Base-by-base conservation (phyloP, 1,284 basidiomycete genomes). In the Chalciporus sp. region DNA sequence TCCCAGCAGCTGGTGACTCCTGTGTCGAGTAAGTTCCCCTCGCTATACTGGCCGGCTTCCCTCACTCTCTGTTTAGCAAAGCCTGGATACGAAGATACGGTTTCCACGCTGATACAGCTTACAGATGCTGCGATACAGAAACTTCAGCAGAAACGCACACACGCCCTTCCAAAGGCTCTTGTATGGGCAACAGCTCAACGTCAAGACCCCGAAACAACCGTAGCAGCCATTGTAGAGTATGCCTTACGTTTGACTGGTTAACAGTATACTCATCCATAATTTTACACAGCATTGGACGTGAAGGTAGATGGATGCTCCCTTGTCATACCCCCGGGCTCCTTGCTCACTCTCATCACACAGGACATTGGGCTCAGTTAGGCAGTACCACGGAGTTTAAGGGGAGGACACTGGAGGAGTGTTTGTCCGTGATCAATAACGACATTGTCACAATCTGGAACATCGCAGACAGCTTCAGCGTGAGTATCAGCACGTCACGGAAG, bases 361-460 rank as follows among this genome's bases (percentile, higher is more conserved):
- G 28, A 31, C 26, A 54, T 19, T 55, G 53, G 53, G 26, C 33
- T 31, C 20, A 27, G 17, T 20, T 55, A 10, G 40, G 28, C 14
- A 40, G 44, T 7, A 31, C 27, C 14, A 54, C 51, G 4, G 14
- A 39, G 5, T 55, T 55, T 10, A 28, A 10, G 16, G 44, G 39
- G 14, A 43, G 29, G 16, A 27, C 35, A 3, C 16, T 54, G 39
- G 26, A 37, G 17, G 29, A 39, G 1, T 55, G 52, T 20, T 1
- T 43, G 20, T 55, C 53, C 10, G n/a, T 31, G n/a, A 47, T 55
- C 20, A 52, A 55, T 7, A 12, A 29, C 23, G 53, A 55, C 8
- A 55, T 55, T 17, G 35, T 55, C 35, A 14, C 40, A 20, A 47
- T 55, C 9, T 55, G 53, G 53, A 54, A 55, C 12, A 43, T 54